phyloP scores from a whole-genome alignment of 2,329 filamentous ascomycete species.

The Aspergillus tanneri region DNA sequence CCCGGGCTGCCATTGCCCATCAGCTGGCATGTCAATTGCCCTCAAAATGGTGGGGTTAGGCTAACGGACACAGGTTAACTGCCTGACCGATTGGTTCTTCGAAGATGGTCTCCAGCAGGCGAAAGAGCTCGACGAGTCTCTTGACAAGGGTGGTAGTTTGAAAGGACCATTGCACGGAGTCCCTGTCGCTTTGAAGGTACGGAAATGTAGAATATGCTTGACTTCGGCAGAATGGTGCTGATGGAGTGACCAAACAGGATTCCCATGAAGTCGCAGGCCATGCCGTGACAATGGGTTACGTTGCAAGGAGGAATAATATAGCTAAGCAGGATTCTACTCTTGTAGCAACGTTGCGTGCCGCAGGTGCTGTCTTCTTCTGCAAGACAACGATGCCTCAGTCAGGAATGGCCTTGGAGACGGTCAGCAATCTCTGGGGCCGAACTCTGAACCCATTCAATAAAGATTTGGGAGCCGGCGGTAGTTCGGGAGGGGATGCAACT shows the following conservation, averaged over 20 bases:
- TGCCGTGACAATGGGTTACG: neutral
- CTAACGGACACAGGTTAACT: too few relatives aligned
- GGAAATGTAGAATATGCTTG: too few relatives aligned
- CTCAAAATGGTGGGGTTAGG: too few relatives aligned
- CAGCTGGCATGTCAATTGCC: conserved; percentile 32
- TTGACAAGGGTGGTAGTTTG: conserved; percentile 38
- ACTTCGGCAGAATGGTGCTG: too few relatives aligned
- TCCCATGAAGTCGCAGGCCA: conserved; percentile 1
- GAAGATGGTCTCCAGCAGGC: conserved; percentile 49
- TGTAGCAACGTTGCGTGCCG: neutral
- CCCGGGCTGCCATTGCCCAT: conserved; percentile 34
- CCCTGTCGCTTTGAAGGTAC: conserved; percentile 50
- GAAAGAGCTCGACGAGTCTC: conserved; percentile 46
- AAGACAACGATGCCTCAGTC: conserved; percentile 4
- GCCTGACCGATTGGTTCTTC: conserved; percentile 54
- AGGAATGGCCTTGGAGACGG: conserved; percentile 3
- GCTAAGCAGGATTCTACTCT: neutral
- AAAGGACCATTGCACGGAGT: conserved; percentile 61
- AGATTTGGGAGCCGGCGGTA: conserved; percentile 53
- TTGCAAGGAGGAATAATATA: neutral
- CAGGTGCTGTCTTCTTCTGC: conserved; percentile 2
- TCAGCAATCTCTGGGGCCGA: conserved; percentile 52
- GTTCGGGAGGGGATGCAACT: conserved; percentile 56
- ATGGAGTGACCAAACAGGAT: too few relatives aligned
- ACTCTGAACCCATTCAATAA: conserved; percentile 55